Percentiles rank a stretch among this genome's conserved stretches.
phyloP scores from a whole-genome alignment of 768 basidiomycete species.

The Artomyces pyxidatus region DNA sequence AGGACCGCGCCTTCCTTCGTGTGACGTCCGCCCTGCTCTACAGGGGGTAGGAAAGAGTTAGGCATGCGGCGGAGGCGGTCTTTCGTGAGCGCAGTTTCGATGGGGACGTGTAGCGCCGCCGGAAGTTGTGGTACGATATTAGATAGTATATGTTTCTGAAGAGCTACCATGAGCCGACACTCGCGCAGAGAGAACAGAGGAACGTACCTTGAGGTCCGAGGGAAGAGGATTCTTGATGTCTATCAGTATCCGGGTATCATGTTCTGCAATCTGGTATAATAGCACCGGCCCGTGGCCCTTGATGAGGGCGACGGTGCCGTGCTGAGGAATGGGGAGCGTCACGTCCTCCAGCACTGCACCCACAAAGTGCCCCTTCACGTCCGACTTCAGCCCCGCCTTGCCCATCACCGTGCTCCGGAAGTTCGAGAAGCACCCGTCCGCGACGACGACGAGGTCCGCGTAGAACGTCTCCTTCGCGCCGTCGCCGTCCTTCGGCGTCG shows the following conservation, averaged over 20 bases:
- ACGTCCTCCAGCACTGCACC: conserved; percentile 79
- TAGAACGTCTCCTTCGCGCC: conserved; percentile 44
- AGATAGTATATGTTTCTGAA: conserved; percentile 57
- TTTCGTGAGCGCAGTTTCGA: conserved; percentile 62
- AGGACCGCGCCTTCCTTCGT: conserved; percentile 69
- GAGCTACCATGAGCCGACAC: neutral
- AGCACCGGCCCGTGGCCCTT: conserved; percentile 82
- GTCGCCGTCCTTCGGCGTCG: conserved; percentile 34
- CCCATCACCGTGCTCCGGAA: conserved; percentile 71
- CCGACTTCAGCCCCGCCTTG: conserved; percentile 35
- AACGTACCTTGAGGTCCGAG: conserved; percentile 62
- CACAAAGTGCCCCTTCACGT: conserved; percentile 71
- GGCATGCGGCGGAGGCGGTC: conserved; percentile 89
- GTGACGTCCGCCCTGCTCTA: conserved; percentile 45
- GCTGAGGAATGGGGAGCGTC: conserved; percentile 59
- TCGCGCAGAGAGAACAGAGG: neutral
- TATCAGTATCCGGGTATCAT: conserved; percentile 89
- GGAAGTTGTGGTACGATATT: conserved; percentile 83
- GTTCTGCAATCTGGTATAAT: conserved; percentile 83
- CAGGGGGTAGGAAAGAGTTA: conserved; percentile 84
- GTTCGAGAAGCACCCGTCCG: conserved; percentile 94
- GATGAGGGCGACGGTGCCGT: conserved; percentile 80
- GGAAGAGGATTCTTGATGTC: conserved; percentile 84
- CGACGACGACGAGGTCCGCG: conserved; percentile 78
- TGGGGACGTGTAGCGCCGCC: conserved; percentile 51